Percentiles rank a stretch among this genome's conserved stretches.
phyloP scores from a whole-genome alignment of 2,329 filamentous ascomycete species.

The Coleophoma eucalyptorum region DNA sequence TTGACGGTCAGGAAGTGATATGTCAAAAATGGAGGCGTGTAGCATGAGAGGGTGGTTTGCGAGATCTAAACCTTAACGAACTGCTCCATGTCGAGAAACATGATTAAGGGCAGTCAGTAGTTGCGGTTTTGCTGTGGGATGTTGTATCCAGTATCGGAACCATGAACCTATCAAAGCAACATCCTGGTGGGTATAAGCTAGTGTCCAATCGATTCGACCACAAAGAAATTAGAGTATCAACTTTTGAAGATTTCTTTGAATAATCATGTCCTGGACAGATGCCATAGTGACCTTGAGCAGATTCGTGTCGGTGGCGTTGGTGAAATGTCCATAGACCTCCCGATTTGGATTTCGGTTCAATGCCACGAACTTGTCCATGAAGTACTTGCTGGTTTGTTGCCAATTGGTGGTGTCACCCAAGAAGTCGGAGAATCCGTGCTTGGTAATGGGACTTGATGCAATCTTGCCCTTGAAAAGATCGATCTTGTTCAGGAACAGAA shows the following conservation, averaged over 20 bases:
- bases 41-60: too few species aligned
- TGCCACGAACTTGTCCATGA: slow-evolving; percentile 75
- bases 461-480: slow-evolving; percentile 81
- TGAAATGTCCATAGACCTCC: slow-evolving; percentile 56
- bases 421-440: slow-evolving; percentile 76
- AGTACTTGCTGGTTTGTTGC: slow-evolving; percentile 75
- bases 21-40: too few species aligned
- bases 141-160: too few species aligned
- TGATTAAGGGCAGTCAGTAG: too few species aligned
- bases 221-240: slow-evolving; percentile 60
- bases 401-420: slow-evolving; percentile 67
- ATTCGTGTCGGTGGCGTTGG: slow-evolving; percentile 63
- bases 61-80: too few species aligned
- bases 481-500: slow-evolving; percentile 86
- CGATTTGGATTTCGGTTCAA: slow-evolving; percentile 61
- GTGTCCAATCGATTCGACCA: background rate
- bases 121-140: too few species aligned
- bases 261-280: slow-evolving; percentile 84
- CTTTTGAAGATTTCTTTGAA: slow-evolving; percentile 78
- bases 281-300: slow-evolving; percentile 83
- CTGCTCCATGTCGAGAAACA: too few species aligned
- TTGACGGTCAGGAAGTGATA: too few species aligned
- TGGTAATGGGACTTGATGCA: slow-evolving; percentile 63
- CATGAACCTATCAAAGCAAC: background rate
- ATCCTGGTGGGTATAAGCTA: slow-evolving; percentile 1